Evolutionary conservation across 2,329 filamentous ascomycete genomes (phyloP), one percentile per base, ranked within the genome.

Genomic region (Claviceps fusiformis): DNA sequence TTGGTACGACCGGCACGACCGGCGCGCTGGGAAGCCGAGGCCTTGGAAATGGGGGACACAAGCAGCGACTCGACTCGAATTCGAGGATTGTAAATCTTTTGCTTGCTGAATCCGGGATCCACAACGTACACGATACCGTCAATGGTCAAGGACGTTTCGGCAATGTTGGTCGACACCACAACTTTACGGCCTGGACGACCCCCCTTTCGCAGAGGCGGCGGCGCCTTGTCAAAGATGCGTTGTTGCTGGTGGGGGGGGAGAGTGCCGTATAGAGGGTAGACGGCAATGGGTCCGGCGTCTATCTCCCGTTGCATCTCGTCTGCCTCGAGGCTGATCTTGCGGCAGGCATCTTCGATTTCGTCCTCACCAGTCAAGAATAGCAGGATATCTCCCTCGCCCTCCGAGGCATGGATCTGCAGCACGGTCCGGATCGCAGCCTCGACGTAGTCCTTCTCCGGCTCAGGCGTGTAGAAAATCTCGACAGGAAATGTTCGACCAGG

Each of bases 41-140:
- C 93, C 70, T 96, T 97, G 57, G 91, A 97, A 62, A 98, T 97
- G 27, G 93, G 91, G 3, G 93, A 96, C 5, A 98, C 92, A n/a
- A 98, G 78, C 8, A 98, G 79, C 1, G 93, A 97, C 72, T 98
- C 93, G 60, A 98, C 91, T 70, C 93, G 85, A 63, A 95, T 95
- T 58, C 93, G 85, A 27, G 93, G 92, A 70, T 98, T 97, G 77
- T 97, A 98, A 59, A 97, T 93, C 73, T 97, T 98, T 67, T 98
- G 93, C 75, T 98, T 98, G 74, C 90, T 95, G 75, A 98, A 98
- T 41, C 93, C 93, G 2, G 93, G 92, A 65, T 98, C 93, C n/a
- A 98, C 92, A 39, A 98, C 93, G 66, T 96, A 98, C 41, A 98
- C 93, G 60, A 98, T 98, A 68, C 93, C 93, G 67, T 98, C 93